phyloP scores from a whole-genome alignment of 2,329 filamentous ascomycete genomes.

The Claviceps sorghi region DNA sequence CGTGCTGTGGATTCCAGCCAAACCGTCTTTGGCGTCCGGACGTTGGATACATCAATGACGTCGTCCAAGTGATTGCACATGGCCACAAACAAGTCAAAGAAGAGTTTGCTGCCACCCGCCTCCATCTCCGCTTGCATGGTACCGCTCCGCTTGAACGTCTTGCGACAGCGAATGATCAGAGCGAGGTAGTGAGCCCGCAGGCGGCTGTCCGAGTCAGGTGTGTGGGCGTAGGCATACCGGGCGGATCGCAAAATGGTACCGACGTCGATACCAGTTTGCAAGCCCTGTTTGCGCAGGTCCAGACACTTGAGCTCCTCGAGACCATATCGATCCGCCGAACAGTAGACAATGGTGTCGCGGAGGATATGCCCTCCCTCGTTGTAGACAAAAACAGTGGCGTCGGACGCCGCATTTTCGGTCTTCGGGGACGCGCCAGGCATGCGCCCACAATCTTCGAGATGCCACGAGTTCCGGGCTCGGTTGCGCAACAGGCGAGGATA shows the following conservation, averaged over 20 bases:
- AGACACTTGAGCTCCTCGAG: constrained; percentile 86
- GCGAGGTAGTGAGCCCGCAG: constrained; percentile 95
- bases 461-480: constrained; percentile 75
- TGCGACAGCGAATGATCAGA: constrained; percentile 91
- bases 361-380: constrained; percentile 64
- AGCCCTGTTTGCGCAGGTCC: constrained; percentile 83
- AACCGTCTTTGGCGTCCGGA: constrained; percentile 41
- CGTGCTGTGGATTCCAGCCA: not conserved
- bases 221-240: constrained; percentile 91
- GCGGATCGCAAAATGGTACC: constrained; percentile 82
- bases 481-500: constrained; percentile 78
- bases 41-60: constrained; percentile 72
- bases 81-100: constrained; percentile 96
- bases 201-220: constrained; percentile 79
- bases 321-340: constrained; percentile 76
- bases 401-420: constrained; percentile 22
- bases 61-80: constrained; percentile 98
- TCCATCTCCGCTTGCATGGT: constrained; percentile 99
- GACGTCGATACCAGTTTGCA: constrained; percentile 85
- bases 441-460: constrained; percentile 54
- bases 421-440: constrained; percentile 33
- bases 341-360: constrained; percentile 89
- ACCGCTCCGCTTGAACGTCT: constrained; percentile 94
- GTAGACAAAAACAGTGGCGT: constrained; percentile 53
- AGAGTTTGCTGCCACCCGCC: constrained; percentile 74